These are phyloP conservation scores for Tolypocladium ophioglossoides DNA, from an alignment of 2,329 filamentous ascomycete species.

Conservation along the genomic window DNA sequence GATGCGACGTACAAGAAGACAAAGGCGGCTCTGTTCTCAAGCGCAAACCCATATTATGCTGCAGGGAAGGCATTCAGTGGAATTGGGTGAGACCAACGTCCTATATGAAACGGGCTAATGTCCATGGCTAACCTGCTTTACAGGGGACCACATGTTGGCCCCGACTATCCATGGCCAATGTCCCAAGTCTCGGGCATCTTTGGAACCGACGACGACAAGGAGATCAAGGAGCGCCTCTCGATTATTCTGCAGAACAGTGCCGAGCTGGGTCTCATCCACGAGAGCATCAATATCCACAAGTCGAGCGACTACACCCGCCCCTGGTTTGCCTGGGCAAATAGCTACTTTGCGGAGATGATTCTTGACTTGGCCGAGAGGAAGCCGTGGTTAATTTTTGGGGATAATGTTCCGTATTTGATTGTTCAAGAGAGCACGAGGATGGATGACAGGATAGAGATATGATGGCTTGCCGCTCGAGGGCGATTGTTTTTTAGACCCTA, in stretches of 20 bases:
- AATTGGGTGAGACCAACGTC: constrained; percentile 11
- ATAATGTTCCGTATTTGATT: constrained; percentile 4
- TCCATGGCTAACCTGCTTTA: no score
- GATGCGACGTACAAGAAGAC: constrained; percentile 69
- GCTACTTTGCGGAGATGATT: constrained; percentile 30
- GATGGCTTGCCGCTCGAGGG: no score
- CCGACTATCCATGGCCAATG: constrained; percentile 47
- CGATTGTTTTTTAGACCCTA: no score
- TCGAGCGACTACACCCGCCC: constrained; percentile 27
- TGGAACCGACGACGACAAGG: constrained; percentile 28
- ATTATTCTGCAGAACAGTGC: constrained; percentile 30
- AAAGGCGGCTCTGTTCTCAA: constrained; percentile 63
- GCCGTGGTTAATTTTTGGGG: constrained; percentile 54
- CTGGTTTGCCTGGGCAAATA: constrained; percentile 36
- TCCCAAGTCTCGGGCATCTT: constrained; percentile 41
- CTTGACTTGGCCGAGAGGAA: constrained; percentile 74
- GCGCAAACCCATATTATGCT: constrained; percentile 66
- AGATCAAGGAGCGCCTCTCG: constrained; percentile 21
- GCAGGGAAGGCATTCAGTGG: constrained; percentile 12
- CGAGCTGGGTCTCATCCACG: constrained; percentile 35
- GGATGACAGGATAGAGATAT: no score
- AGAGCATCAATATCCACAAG: constrained; percentile 33
- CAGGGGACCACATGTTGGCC: constrained; percentile 54
- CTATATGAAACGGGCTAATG: no score
- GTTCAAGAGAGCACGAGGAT: not conserved